Evolutionary conservation across 2,329 filamentous ascomycete genomes (phyloP).

Genomic region (Byssothecium circinans): DNA sequence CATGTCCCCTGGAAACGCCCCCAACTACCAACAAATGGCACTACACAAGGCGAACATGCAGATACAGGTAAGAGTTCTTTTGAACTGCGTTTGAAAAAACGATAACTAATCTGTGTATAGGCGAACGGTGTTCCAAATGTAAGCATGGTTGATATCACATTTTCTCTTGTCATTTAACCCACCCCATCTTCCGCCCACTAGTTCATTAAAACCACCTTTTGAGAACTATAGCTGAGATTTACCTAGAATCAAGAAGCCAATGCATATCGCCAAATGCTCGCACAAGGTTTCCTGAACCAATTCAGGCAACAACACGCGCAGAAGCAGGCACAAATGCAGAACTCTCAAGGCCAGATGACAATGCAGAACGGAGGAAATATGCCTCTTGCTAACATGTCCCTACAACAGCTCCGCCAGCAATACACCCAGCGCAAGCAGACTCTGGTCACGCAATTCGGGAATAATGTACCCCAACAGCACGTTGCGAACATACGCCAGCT

Average conservation of each 20-base stretch:
- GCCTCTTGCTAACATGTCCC: constrained; percentile 30
- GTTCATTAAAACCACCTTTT: too few relatives aligned
- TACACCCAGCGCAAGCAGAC: constrained; percentile 29
- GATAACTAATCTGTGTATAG: too few relatives aligned
- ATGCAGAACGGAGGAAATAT: constrained; percentile 27
- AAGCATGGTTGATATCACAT: too few relatives aligned
- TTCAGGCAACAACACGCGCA: constrained; percentile 26
- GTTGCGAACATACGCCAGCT: constrained; percentile 32
- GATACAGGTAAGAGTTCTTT: constrained; percentile 17
- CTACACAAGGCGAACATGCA: constrained; percentile 37
- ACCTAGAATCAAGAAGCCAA: constrained; percentile 26
- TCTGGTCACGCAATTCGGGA: constrained; percentile 24
- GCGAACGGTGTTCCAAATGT: constrained; percentile 30
- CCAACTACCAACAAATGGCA: constrained; percentile 29
- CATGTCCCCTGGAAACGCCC: constrained; percentile 14
- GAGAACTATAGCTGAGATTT: too few relatives aligned
- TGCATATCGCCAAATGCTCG: constrained; percentile 30
- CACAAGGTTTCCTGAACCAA: constrained; percentile 22
- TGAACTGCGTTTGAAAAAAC: too few relatives aligned
- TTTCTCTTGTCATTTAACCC: too few relatives aligned
- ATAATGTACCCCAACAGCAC: constrained; percentile 29
- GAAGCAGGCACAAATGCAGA: constrained; percentile 32
- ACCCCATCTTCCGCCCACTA: too few relatives aligned
- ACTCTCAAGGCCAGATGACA: constrained; percentile 29
- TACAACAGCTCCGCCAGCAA: constrained; percentile 28